Conservation (phyloP, 441 rosid species). For the Adansonia gregorii region DNA sequence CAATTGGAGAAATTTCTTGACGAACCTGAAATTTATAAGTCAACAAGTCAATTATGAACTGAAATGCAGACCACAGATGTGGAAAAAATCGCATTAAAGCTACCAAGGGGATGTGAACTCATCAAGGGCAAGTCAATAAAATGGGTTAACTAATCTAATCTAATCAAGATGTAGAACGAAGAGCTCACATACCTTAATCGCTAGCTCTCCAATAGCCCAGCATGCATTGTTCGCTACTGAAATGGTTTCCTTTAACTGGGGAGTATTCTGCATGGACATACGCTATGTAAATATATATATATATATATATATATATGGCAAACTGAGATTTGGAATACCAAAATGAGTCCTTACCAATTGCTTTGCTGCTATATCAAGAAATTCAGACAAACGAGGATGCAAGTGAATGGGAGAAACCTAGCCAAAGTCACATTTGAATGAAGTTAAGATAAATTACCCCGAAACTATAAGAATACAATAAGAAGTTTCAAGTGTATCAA, state of each 20-base stretch:
- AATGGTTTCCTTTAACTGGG: constrained; percentile 69
- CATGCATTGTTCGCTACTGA: constrained; percentile 98
- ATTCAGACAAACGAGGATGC: constrained; percentile 73
- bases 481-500: constrained; percentile 23
- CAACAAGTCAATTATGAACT: background rate
- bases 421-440: constrained; percentile 6
- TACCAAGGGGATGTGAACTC: background rate
- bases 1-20: constrained; percentile 87
- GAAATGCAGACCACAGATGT: background rate
- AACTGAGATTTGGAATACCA: constrained; percentile 23
- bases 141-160: constrained; percentile 13
- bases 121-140: constrained; percentile 1
- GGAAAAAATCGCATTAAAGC: background rate
- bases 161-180: constrained; percentile 11
- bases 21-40: constrained; percentile 62
- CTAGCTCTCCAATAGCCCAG: constrained; percentile 99
- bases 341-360: constrained; percentile 71
- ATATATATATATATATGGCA: background rate
- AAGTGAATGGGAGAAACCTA: constrained; percentile 85
- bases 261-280: constrained; percentile 55
- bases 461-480: constrained; percentile 18
- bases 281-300: constrained; percentile 8
- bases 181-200: constrained; percentile 67
- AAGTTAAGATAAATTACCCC: constrained; percentile 15
- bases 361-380: constrained; percentile 80